Base-by-base conservation (phyloP, 257 asterid species). In the Solanum lignicaule region DNA sequence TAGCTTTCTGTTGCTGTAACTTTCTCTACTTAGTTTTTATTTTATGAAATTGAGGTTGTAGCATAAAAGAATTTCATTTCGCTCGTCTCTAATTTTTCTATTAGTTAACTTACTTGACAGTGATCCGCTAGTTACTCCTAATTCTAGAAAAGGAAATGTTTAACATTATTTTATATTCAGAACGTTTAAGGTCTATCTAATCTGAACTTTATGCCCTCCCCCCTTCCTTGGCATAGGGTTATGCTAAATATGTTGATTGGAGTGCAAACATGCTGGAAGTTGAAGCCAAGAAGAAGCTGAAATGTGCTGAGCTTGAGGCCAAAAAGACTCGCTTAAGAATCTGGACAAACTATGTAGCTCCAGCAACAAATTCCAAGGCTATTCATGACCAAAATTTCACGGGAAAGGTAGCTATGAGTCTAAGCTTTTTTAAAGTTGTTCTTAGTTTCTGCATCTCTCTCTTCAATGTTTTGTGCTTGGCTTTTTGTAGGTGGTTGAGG, bases 361-460 rank as follows among this genome's bases (percentile, higher is more conserved):
- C 99, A 39, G 94, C 93, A 4, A 89, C 99, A 52, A 95, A 95
- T 92, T 97, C 99, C 23, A 96, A 95, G 94, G 98, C 99, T 88
- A 97, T 97, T 90, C 98, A 95, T 91, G 97, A 96, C 91, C 99
- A 97, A 92, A 96, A 96, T 89, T 97, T 97, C 89, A 92, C 95
- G 2, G 99, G 99, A 91, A 97, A 95, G 92, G 99, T 96, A 79
- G 31, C 69, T 48, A 48, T 20, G 69, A 83, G 88, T 87, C 83
- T 27, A 60, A 76, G 72, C 85, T 69, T 33, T 73, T 32, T 21
- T 84, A 72, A 52, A 38, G 33, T 76, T 31, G 35, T 83, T 36
- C 52, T 72, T 46, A 55, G 6, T 84, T n/a, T 20, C 29, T 87
- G 75, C 33, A 74, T 29, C 27, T 18, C 74, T 87, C 60, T 41